Percentiles rank a stretch among this genome's conserved stretches.
phyloP scores from a whole-genome alignment of 306 rosid species.

The Pachyrhizus erosus region DNA sequence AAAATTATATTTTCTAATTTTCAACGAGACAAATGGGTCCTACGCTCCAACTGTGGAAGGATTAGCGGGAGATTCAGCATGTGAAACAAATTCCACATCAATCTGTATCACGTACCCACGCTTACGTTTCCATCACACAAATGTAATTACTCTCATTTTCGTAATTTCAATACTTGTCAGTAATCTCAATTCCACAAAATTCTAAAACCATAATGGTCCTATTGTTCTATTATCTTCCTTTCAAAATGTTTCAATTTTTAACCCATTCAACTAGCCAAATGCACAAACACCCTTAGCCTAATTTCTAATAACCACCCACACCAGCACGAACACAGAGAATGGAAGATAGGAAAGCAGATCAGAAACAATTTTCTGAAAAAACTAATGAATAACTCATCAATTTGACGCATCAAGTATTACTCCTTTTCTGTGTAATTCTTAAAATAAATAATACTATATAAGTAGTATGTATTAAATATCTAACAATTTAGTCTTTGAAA shows the following conservation, averaged over 20 bases:
- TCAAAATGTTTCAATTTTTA: neutral
- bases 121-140: neutral
- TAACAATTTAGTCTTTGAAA: too few species aligned
- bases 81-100: neutral
- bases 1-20: neutral
- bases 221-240: neutral
- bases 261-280: neutral
- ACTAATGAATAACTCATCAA: neutral
- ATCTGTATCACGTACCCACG: neutral
- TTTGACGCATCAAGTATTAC: neutral
- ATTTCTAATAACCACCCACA: neutral
- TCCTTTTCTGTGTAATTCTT: too few species aligned
- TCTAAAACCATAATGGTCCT: neutral
- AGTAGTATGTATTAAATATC: too few species aligned
- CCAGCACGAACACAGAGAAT: neutral
- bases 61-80: neutral
- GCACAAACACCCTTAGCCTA: neutral
- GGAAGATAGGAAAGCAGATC: neutral
- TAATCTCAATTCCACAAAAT: neutral
- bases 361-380: neutral
- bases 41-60: neutral
- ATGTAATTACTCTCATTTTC: neutral
- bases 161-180: conserved; percentile 5
- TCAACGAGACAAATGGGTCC: neutral
- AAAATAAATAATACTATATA: too few species aligned